Evolutionary conservation across 176 grass and related monocot genomes (phyloP).

Genomic region (Calamus simplicifolius): DNA sequence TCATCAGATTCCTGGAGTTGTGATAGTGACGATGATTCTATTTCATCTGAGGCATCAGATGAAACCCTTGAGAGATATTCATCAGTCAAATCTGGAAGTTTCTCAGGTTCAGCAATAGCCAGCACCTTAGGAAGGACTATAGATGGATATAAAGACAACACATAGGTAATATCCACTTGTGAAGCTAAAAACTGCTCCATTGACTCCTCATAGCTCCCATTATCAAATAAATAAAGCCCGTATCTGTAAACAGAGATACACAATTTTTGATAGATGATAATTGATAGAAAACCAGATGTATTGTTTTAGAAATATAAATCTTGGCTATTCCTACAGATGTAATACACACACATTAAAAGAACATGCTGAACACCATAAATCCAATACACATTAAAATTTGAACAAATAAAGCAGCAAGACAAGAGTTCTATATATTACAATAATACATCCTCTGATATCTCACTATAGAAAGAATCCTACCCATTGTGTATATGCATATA

Average conservation of each 20-base stretch:
- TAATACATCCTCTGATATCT: too few relatives aligned
- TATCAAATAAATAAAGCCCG: conserved; percentile 89
- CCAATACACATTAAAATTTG: too few relatives aligned
- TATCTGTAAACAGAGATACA: conserved; percentile 54
- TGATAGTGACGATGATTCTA: conserved; percentile 45
- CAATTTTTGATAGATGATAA: not conserved
- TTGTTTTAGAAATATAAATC: too few relatives aligned
- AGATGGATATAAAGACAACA: conserved; percentile 74
- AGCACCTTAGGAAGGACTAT: conserved; percentile 70
- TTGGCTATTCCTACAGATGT: too few relatives aligned
- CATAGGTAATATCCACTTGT: conserved; percentile 92
- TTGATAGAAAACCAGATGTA: too few relatives aligned
- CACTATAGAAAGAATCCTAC: too few relatives aligned
- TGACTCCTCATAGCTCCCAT: conserved; percentile 83
- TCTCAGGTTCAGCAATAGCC: conserved; percentile 48
- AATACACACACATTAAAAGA: too few relatives aligned
- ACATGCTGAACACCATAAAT: too few relatives aligned
- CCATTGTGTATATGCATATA: too few relatives aligned
- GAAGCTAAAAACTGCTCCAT: conserved; percentile 88
- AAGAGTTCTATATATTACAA: too few relatives aligned
- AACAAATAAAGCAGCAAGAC: too few relatives aligned
- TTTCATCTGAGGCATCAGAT: conserved; percentile 85
- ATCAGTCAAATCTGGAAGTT: conserved; percentile 50
- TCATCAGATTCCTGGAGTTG: conserved; percentile 68
- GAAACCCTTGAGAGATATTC: conserved; percentile 60